Evolutionary conservation across 2,329 filamentous ascomycete genomes (phyloP), one percentile per base, ranked within the genome.

Genomic region (Atkinsonella hypoxylon): DNA sequence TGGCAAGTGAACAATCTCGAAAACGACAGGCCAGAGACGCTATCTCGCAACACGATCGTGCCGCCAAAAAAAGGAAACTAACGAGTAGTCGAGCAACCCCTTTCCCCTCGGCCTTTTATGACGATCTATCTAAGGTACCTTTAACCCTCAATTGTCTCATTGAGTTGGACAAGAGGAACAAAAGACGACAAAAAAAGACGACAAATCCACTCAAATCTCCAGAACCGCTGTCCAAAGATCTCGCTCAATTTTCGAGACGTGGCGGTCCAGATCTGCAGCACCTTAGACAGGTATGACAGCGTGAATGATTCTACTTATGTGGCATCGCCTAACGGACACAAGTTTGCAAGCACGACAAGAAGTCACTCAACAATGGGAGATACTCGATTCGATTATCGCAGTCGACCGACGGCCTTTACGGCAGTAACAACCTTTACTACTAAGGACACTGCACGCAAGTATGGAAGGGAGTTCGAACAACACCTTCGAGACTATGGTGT

Each of bases 101-200:
- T 42, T 60, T 57, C 39, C 51, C 61, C 13, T 58, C 59, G 7
- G 48, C 54, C 42, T 66, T 64, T 47, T 64, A 55, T 51, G 59
- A 63, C 41, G 55, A 54, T 4, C 48, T 65, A 31, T 60, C 61
- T 12, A 55, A 59, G 42, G 50, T 62, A 18, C 59, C 52, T 52
- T 53, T 64, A 26, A 62, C 59, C 22, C 51, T 48, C 48, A 56
- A 53, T 39, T 59, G 60, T 3, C 53, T 65, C 48, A 57, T 51
- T 51, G 62, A 64, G 52, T 55, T 60, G 46, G 54, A 63, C 49
- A 54, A 55, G 48, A 54, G 57, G 55, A 60, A 56, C 53, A 34
- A 52, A 15, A 18, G 8, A 26, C 26, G 8, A n/a, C 43, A 31
- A 13, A 11, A 31, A 49, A 40, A 39, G 18, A 18, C 34, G 4